These are phyloP conservation scores for Tylopilus cervinicoccineus DNA, from an alignment of 768 basidiomycete genomes.

Conservation along the genomic window DNA sequence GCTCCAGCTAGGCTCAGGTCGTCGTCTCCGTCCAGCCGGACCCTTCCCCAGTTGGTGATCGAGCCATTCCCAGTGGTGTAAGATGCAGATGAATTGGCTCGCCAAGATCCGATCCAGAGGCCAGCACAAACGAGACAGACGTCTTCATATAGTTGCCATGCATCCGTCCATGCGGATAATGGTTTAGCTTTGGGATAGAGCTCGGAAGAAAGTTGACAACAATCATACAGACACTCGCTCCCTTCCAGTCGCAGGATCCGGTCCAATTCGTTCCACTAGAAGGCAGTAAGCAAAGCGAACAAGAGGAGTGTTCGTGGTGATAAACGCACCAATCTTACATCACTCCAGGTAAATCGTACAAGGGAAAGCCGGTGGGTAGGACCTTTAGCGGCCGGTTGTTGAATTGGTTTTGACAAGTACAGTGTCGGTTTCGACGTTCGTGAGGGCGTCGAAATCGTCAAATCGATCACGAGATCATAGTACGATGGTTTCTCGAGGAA, in stretches of 20 bases:
- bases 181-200: constrained; percentile 35
- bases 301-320: neutral
- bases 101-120: constrained; percentile 72
- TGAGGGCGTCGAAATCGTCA: constrained; percentile 62
- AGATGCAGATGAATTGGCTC: constrained; percentile 43
- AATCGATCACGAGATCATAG: constrained; percentile 79
- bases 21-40: constrained; percentile 66
- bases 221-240: constrained; percentile 24
- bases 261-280: constrained; percentile 75
- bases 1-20: constrained; percentile 41
- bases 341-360: constrained; percentile 80
- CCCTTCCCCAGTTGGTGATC: constrained; percentile 48
- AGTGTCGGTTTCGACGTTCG: constrained; percentile 64
- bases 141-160: constrained; percentile 82
- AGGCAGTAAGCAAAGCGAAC: neutral
- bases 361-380: constrained; percentile 55
- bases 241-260: constrained; percentile 59
- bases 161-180: constrained; percentile 61
- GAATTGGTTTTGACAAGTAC: constrained; percentile 51
- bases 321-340: constrained; percentile 60
- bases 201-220: constrained; percentile 33
- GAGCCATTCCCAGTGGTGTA: constrained; percentile 48
- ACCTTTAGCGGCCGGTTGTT: constrained; percentile 33
- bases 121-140: constrained; percentile 79
- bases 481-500: constrained; percentile 76